phyloP scores from a whole-genome alignment of 2,329 filamentous ascomycete genomes.

The Elsinoe arachidis region DNA sequence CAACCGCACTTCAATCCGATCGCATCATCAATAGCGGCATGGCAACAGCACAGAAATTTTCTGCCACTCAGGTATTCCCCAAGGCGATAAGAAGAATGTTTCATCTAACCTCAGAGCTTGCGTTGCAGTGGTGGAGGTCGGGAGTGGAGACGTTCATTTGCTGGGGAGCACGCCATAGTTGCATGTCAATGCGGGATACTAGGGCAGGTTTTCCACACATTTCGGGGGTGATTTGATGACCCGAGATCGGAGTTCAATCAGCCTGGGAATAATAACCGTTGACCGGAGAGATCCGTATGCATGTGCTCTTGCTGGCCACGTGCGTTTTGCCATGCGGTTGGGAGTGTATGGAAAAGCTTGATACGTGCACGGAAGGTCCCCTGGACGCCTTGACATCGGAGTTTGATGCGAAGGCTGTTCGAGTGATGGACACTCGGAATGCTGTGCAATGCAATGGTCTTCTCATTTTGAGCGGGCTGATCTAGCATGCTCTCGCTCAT shows the following conservation, averaged over 20 bases:
- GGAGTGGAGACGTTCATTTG: background rate
- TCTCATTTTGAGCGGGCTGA: background rate
- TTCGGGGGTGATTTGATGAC: background rate
- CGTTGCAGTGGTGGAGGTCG: background rate
- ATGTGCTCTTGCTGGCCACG: background rate
- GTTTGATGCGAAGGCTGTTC: too few species aligned
- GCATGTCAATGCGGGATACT: background rate
- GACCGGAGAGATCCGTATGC: background rate
- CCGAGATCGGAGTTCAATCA: background rate
- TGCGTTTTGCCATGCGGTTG: background rate
- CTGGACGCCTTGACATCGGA: too few species aligned
- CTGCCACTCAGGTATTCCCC: background rate
- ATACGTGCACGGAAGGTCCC: background rate
- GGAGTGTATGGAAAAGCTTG: background rate
- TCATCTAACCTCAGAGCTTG: background rate
- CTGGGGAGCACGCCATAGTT: slow-evolving; percentile 8
- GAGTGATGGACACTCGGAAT: too few species aligned
- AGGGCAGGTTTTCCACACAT: background rate
- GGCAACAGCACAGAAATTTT: background rate
- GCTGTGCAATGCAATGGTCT: background rate
- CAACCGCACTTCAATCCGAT: background rate
- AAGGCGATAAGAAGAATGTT: background rate
- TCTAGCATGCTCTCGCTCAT: background rate
- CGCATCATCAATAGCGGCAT: slow-evolving; percentile 6
- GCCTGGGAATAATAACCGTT: background rate